Conservation (phyloP, 495 filamentous ascomycete genomes). For the Friedmanniomyces endolithicus region DNA sequence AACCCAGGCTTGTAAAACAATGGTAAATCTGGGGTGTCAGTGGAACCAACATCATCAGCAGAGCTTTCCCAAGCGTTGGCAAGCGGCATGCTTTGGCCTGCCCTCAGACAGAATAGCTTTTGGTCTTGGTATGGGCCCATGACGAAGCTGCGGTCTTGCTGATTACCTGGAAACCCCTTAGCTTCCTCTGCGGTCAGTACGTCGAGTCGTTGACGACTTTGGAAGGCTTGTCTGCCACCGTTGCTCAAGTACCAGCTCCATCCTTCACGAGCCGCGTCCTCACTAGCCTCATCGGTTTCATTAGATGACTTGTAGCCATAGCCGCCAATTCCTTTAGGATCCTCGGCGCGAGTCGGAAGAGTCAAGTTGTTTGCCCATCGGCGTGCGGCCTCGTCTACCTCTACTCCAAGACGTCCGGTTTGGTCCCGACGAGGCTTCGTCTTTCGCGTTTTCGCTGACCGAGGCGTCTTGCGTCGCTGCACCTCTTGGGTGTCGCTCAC, state of each 20-base stretch:
- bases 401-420: slow-evolving; percentile 6
- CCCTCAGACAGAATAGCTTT: slow-evolving; percentile 31
- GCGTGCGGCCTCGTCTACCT: slow-evolving; percentile 35
- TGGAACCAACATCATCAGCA: background rate
- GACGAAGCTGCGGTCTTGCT: slow-evolving; percentile 34
- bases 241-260: slow-evolving; percentile 47
- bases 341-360: slow-evolving; percentile 36
- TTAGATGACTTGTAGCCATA: slow-evolving; percentile 19
- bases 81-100: slow-evolving; percentile 34
- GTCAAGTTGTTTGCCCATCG: slow-evolving; percentile 38
- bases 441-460: background rate
- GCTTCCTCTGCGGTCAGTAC: slow-evolving; percentile 19
- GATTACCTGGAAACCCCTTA: slow-evolving; percentile 33
- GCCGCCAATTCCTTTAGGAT: slow-evolving; percentile 26
- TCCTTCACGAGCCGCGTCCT: slow-evolving; percentile 35
- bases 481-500: slow-evolving; percentile 1
- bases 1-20: slow-evolving; percentile 39
- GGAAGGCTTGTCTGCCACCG: slow-evolving; percentile 31
- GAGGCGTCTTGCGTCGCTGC: background rate
- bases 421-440: too few species aligned
- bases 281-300: slow-evolving; percentile 28
- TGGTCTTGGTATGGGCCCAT: slow-evolving; percentile 41
- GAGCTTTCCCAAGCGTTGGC: slow-evolving; percentile 33
- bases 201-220: slow-evolving; percentile 25
- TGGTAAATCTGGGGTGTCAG: background rate